Conservation (phyloP, 495 filamentous ascomycete species). For the Apiosordaria backusii region DNA sequence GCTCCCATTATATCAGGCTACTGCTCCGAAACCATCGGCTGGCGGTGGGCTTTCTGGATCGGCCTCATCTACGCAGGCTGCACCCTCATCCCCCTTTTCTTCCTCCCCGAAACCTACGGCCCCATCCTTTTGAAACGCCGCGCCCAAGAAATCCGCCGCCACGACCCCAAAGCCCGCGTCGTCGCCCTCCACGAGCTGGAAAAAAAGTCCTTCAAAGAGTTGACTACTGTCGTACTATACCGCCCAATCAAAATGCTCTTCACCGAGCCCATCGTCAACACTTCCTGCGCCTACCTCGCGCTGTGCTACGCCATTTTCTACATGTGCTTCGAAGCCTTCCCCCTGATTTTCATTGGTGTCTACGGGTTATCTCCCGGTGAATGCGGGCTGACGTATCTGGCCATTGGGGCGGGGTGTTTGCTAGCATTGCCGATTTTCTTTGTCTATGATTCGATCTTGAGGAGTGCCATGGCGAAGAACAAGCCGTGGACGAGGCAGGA, state of each 20-base stretch:
- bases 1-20: slow-evolving; percentile 68
- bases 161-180: slow-evolving; percentile 38
- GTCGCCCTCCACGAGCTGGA: slow-evolving; percentile 38
- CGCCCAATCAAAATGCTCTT: slow-evolving; percentile 43
- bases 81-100: slow-evolving; percentile 44
- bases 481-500: slow-evolving; percentile 41
- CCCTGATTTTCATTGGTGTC: slow-evolving; percentile 56
- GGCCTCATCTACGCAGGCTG: slow-evolving; percentile 55
- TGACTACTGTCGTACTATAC: slow-evolving; percentile 38
- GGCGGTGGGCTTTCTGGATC: slow-evolving; percentile 66
- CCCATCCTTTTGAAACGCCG: slow-evolving; percentile 56
- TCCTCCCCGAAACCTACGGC: slow-evolving; percentile 61
- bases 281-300: slow-evolving; percentile 64
- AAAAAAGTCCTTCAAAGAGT: slow-evolving; percentile 28
- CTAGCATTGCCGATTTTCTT: slow-evolving; percentile 54
- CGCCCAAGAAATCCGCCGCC: slow-evolving; percentile 50
- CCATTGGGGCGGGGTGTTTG: slow-evolving; percentile 43
- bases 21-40: slow-evolving; percentile 52
- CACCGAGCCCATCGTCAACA: slow-evolving; percentile 50
- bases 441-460: slow-evolving; percentile 35
- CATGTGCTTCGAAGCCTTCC: slow-evolving; percentile 66
- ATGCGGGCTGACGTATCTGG: slow-evolving; percentile 46
- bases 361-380: slow-evolving; percentile 45
- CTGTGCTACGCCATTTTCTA: slow-evolving; percentile 73
- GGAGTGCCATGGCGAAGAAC: slow-evolving; percentile 20